phyloP scores from a whole-genome alignment of 140 eudicot genomes.

The Senecio squalidus region DNA sequence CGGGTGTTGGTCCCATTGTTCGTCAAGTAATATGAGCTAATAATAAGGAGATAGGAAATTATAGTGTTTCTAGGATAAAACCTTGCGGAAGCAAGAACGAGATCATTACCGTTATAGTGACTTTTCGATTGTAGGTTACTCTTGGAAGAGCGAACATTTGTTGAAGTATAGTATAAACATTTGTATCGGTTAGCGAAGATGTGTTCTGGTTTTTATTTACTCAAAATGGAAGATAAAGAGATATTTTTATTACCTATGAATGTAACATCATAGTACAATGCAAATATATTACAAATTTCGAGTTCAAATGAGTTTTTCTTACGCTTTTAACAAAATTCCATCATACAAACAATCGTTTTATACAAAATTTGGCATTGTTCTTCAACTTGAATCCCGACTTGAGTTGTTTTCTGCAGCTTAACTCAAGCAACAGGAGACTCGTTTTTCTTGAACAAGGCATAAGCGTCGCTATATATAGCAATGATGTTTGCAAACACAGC shows the following conservation, averaged over 20 bases:
- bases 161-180: neutral
- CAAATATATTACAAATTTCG: conserved; percentile 13
- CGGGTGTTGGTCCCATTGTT: conserved; percentile 15
- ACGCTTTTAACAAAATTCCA: neutral
- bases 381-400: neutral
- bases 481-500: conserved; percentile 57
- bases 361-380: conserved; percentile 7
- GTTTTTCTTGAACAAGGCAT: conserved; percentile 47
- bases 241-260: neutral
- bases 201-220: too few relatives aligned
- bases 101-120: neutral
- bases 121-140: neutral
- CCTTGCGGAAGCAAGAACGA: too few relatives aligned
- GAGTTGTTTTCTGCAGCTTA: neutral
- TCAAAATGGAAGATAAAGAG: neutral
- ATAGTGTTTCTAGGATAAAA: conserved; percentile 10
- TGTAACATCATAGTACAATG: conserved; percentile 8
- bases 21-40: conserved; percentile 18
- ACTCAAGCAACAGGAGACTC: conserved; percentile 35
- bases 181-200: neutral
- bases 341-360: conserved; percentile 16
- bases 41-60: conserved; percentile 27
- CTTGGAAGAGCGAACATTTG: conserved; percentile 8
- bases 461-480: conserved; percentile 71
- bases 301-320: conserved; percentile 14